Base-by-base conservation (phyloP, 1,284 basidiomycete species). In the Fomes fomentarius region DNA sequence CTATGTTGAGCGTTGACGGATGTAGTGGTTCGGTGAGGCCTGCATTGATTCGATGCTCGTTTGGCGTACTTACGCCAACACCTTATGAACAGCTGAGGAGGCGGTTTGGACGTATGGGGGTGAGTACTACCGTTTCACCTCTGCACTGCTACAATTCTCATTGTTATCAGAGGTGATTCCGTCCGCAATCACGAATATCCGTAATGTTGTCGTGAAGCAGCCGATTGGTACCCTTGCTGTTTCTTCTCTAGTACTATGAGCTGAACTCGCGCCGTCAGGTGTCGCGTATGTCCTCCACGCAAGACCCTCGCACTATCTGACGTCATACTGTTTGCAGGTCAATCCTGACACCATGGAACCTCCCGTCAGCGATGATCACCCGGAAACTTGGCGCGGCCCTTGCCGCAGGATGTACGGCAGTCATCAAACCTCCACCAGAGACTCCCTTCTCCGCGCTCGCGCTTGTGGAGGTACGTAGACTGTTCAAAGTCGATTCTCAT, bases 131-230 rank as follows among this genome's bases (percentile, higher is more conserved):
- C 14, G 6, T 30, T 7, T n/a, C n/a, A n/a, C n/a, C n/a, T n/a
- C n/a, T n/a, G n/a, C n/a, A n/a, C n/a, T n/a, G n/a, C n/a, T n/a
- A n/a, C n/a, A n/a, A n/a, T n/a, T n/a, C n/a, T n/a, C n/a, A n/a
- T n/a, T n/a, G n/a, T n/a, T n/a, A n/a, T n/a, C n/a, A 83, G 93
- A 96, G 73, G 85, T 91, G 10, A 86, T 98, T 28, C 96, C 96
- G 3, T 89, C 89, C 8, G 74, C 91, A 0, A 71, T 90, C 33
- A 78, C 86, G 1, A 83, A 82, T 44, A 74, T 89, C 11, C 86
- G 96, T 48, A 96, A 96, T 69, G 74, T 98, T n/a, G 89, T 93
- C n/a, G 87, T 98, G 64, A 95, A 96, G 74, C 96, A 99, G 71
- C 96, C 96, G 7, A 76, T 97, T 57, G 96, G 95, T 87, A 61